Conservation (phyloP, 345 rosid genomes). For the Salix purpurea region DNA sequence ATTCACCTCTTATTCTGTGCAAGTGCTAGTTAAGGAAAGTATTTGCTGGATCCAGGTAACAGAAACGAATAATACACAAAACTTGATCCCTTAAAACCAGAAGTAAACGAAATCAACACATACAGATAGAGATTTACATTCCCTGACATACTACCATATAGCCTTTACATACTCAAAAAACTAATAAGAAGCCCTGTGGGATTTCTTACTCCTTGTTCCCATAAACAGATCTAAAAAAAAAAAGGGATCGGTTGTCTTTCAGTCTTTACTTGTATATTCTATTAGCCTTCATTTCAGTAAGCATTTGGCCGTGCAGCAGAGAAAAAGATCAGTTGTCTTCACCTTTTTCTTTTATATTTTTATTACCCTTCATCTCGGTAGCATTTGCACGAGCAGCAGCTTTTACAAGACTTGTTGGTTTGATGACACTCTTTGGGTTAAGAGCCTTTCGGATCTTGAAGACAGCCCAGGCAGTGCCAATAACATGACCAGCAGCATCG, state of each 20-base stretch:
- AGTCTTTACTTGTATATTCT: conserved; percentile 21
- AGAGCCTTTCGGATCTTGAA: conserved; percentile 84
- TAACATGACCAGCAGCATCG: conserved; percentile 81
- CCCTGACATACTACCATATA: neutral
- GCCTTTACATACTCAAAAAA: neutral
- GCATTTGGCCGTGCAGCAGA: conserved; percentile 47
- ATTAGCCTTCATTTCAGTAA: conserved; percentile 39
- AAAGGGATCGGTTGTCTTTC: neutral
- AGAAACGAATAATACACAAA: neutral
- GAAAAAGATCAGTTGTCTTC: neutral
- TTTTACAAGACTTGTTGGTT: conserved; percentile 63
- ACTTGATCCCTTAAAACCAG: neutral
- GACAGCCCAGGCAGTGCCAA: conserved; percentile 93
- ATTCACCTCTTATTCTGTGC: neutral
- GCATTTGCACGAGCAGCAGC: conserved; percentile 52
- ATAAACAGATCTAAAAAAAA: neutral
- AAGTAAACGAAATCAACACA: neutral
- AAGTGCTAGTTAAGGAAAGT: neutral
- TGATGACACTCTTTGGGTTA: conserved; percentile 69
- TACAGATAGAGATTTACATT: neutral
- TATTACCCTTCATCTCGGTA: conserved; percentile 40
- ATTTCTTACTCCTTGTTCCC: neutral
- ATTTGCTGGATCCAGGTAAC: neutral
- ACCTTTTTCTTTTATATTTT: conserved; percentile 18
- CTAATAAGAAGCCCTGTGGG: neutral